A percentile compares a stretch with the other conserved stretches of the same genome.
phyloP scores from a whole-genome alignment of 2,329 filamentous ascomycete species.

The Colletotrichum eleusines region DNA sequence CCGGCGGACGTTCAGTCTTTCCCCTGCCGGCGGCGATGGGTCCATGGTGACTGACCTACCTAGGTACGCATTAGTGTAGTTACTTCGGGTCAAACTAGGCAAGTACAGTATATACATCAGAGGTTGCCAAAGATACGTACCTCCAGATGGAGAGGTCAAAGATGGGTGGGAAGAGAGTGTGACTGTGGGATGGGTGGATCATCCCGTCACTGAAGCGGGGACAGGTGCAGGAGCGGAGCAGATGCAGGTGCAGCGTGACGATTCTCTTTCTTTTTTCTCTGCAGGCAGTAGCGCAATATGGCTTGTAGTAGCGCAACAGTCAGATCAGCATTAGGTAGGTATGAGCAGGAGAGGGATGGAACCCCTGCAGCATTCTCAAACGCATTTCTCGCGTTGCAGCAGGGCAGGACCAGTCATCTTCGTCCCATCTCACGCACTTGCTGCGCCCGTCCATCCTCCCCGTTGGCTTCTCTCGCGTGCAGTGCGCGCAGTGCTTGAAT shows the following conservation, averaged over 20 bases:
- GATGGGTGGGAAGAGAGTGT: background rate
- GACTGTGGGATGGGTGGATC: constrained; percentile 6
- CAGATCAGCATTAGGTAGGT: too few relatives aligned
- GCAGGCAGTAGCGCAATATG: background rate
- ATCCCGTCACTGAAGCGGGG: constrained; percentile 23
- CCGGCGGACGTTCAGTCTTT: background rate
- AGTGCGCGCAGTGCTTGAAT: too few relatives aligned
- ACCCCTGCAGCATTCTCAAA: constrained; percentile 46
- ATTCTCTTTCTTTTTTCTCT: constrained; percentile 20
- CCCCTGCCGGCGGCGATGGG: background rate
- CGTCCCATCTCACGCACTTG: constrained; percentile 33
- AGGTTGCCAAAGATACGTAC: background rate
- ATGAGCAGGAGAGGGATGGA: constrained; percentile 37
- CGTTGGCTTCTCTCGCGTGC: background rate
- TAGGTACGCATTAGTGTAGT: too few relatives aligned
- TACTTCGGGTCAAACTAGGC: background rate
- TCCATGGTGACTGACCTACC: too few relatives aligned
- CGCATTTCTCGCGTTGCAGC: constrained; percentile 41
- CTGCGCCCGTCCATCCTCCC: constrained; percentile 2
- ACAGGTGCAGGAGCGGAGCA: background rate
- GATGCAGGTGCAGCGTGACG: constrained; percentile 24
- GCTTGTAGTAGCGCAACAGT: background rate
- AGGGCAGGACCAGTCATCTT: constrained; percentile 34
- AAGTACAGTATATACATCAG: background rate
- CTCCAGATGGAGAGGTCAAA: background rate